phyloP scores from a whole-genome alignment of 306 rosid species.

The Senna siamea region DNA sequence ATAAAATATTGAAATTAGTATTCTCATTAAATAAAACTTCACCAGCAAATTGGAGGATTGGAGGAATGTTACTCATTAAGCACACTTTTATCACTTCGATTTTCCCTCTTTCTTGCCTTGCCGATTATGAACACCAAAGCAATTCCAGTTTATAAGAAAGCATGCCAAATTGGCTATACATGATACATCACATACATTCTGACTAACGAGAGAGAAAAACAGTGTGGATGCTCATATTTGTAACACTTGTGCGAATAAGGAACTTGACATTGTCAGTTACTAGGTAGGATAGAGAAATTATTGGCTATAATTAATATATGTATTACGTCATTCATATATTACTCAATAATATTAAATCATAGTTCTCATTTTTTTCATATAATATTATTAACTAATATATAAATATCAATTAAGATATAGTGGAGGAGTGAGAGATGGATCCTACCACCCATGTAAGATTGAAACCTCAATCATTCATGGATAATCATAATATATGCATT shows the following conservation, averaged over 20 bases:
- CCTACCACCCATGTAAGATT: too few relatives aligned
- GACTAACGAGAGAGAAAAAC: background rate
- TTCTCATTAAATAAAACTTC: background rate
- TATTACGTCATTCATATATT: too few relatives aligned
- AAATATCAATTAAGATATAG: too few relatives aligned
- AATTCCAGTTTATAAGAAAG: background rate
- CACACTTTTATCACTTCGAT: background rate
- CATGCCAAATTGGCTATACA: background rate
- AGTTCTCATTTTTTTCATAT: too few relatives aligned
- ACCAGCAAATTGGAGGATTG: background rate
- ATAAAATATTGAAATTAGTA: background rate
- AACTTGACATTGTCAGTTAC: too few relatives aligned
- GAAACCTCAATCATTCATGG: background rate
- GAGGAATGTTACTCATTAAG: background rate
- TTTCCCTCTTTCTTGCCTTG: background rate
- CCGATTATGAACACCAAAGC: background rate
- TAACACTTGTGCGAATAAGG: background rate
- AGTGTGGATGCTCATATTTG: too few relatives aligned
- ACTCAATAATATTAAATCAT: too few relatives aligned
- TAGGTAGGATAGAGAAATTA: too few relatives aligned
- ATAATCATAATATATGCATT: too few relatives aligned
- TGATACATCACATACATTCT: background rate
- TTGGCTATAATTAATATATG: too few relatives aligned
- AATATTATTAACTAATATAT: too few relatives aligned
- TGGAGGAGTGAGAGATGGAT: too few relatives aligned